Percentiles rank a stretch among this genome's conserved stretches.
phyloP scores from a whole-genome alignment of 192 early-diverging fungal species.

The Coemansia sp. region DNA sequence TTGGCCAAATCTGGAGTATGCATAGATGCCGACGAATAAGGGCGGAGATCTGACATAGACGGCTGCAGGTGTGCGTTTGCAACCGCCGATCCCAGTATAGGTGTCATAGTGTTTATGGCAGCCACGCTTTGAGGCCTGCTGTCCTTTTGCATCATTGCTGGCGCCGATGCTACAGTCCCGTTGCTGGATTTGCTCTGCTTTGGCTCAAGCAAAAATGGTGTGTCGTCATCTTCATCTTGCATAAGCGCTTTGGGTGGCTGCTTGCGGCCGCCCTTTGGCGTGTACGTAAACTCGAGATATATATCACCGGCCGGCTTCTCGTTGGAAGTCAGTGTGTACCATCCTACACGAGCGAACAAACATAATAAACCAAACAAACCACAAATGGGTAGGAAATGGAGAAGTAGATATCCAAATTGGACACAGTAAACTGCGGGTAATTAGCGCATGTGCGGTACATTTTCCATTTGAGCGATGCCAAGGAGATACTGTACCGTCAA shows the following conservation, averaged over 20 bases:
- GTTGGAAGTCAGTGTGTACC: conserved; percentile 43
- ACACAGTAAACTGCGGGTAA: conserved; percentile 1
- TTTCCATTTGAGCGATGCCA: not conserved
- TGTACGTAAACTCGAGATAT: conserved; percentile 51
- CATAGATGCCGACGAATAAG: conserved; percentile 51
- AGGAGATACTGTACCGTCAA: conserved; percentile 32
- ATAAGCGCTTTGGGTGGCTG: conserved; percentile 10
- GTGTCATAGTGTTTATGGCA: not conserved
- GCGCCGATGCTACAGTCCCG: conserved; percentile 31
- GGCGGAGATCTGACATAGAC: conserved; percentile 49
- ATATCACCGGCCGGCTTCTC: conserved; percentile 49
- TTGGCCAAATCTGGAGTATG: conserved; percentile 43
- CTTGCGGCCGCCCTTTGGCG: conserved; percentile 39
- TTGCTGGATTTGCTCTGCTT: conserved; percentile 6
- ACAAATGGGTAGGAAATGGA: conserved; percentile 4
- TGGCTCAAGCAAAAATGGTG: conserved; percentile 20
- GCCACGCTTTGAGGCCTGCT: not conserved
- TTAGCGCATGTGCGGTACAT: too few relatives aligned
- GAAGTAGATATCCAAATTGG: not conserved
- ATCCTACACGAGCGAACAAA: conserved; percentile 22
- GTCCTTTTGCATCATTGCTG: conserved; percentile 22
- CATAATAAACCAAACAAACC: not conserved
- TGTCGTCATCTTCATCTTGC: conserved; percentile 26
- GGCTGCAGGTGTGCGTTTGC: conserved; percentile 20
- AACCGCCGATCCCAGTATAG: not conserved